Evolutionary conservation across 1,284 basidiomycete species (phyloP).

Genomic region (Pseudozyma flocculosa): DNA sequence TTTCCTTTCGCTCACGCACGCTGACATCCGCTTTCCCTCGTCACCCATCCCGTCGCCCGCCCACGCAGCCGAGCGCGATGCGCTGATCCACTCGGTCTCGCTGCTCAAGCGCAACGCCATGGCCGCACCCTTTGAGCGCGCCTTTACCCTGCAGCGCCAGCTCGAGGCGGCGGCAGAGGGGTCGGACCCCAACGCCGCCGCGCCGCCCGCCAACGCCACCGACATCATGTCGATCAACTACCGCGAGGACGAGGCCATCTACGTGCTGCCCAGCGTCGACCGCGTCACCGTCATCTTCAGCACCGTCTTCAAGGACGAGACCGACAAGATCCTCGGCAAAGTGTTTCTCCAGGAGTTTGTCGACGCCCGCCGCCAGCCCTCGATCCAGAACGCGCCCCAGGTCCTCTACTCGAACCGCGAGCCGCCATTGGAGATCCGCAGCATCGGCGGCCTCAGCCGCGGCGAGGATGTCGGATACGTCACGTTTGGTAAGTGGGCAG

Average conservation of each 20-base stretch:
- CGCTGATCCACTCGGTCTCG: slow-evolving; percentile 78
- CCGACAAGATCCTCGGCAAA: slow-evolving; percentile 92
- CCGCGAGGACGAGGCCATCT: slow-evolving; percentile 89
- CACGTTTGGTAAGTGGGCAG: slow-evolving; percentile 71
- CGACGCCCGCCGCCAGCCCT: slow-evolving; percentile 87
- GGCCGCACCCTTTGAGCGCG: slow-evolving; percentile 89
- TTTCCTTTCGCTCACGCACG: neutral
- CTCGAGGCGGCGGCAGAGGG: slow-evolving; percentile 69
- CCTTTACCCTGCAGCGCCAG: slow-evolving; percentile 81
- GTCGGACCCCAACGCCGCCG: slow-evolving; percentile 20
- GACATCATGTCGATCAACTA: slow-evolving; percentile 92
- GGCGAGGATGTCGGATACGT: slow-evolving; percentile 95
- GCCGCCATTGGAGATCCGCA: slow-evolving; percentile 91
- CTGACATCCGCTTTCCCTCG: neutral
- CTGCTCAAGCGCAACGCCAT: slow-evolving; percentile 91
- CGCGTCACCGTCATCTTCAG: slow-evolving; percentile 97
- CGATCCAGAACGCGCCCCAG: slow-evolving; percentile 94
- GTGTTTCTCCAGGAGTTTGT: slow-evolving; percentile 99
- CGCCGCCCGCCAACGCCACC: slow-evolving; percentile 59
- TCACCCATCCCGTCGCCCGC: neutral
- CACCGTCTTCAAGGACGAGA: slow-evolving; percentile 95
- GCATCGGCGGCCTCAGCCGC: slow-evolving; percentile 75
- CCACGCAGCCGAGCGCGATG: slow-evolving; percentile 39
- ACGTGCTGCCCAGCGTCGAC: slow-evolving; percentile 87
- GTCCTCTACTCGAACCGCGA: slow-evolving; percentile 95